Evolutionary conservation across 805 yeast genomes (phyloP), one percentile per base, ranked within the genome.

Genomic region (Teunomyces aglyptinius): DNA sequence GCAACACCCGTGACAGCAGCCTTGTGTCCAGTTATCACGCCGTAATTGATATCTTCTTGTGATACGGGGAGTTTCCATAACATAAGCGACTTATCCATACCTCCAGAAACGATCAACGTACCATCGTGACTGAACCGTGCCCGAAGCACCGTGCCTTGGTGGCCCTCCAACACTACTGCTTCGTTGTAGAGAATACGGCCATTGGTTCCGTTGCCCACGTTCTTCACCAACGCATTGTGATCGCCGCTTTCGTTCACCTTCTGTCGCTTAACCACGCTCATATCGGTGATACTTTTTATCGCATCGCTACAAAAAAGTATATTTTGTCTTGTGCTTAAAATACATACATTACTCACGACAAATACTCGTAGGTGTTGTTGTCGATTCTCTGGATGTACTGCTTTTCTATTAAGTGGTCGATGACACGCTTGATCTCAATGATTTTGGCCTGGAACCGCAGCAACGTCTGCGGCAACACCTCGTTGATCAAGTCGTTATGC

Each of bases 401-500:
- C 64, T 83, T 83, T 51, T 91, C 97, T 42, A 92, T 86, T 62
- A 92, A 79, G 39, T 76, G 78, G 60, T 89, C 96, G 50, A 92
- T 87, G 28, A 91, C 89, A 58, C 83, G 80, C 71, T 92, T 92
- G 58, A 92, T 85, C 60, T 90, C 96, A 11, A 89, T 78, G 31
- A 90, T 83, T 49, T 84, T 83, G 4, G 98, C 97, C 56, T 78
- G 81, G 74, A 94, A 92, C 56, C 98, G 77, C 41, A 81, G 73
- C 53, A 83, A 83, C 3, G 96, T 82, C 62, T 89, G 96, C 49
- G 88, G 86, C 57, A 89, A 83, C 35, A 91, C 92, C 64, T 92
- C 98, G 56, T 86, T 88, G 35, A 90, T 83, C 58, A 92, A 76
- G 46, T 83, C 84, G 41, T 84, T 86, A 62, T 91, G 97, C 53